These are phyloP conservation scores for Paramecium sexaurelia DNA, from an alignment of 73 alveolate genomes.

Conservation along the genomic window DNA sequence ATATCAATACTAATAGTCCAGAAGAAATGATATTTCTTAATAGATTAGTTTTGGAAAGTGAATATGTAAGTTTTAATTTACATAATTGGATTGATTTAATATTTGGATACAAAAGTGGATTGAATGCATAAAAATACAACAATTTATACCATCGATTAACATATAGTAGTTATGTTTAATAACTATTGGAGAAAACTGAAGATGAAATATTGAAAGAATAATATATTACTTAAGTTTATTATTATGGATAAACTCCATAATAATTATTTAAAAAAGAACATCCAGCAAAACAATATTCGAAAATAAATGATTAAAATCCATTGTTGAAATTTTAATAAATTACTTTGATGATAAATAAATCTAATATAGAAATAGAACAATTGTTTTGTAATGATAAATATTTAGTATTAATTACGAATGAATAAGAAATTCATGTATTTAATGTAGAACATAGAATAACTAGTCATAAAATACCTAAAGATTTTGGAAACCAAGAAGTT, in stretches of 20 bases:
- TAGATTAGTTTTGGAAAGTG: conserved; percentile 78
- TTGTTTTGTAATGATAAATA: conserved; percentile 2
- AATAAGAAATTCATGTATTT: background rate
- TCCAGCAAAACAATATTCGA: conserved; percentile 4
- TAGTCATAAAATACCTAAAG: conserved; percentile 23
- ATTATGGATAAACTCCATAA: conserved; percentile 66
- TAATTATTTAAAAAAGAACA: conserved; percentile 60
- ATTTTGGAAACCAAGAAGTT: conserved; percentile 1
- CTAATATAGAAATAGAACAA: background rate
- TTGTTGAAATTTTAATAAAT: background rate
- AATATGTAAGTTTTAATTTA: conserved; percentile 76
- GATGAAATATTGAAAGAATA: conserved; percentile 54
- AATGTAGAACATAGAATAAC: conserved; percentile 3
- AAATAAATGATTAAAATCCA: background rate
- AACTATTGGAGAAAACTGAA: background rate
- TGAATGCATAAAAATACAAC: conserved; percentile 67
- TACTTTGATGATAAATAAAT: background rate
- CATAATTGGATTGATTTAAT: conserved; percentile 91
- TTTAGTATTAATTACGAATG: background rate
- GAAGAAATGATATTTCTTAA: conserved; percentile 76
- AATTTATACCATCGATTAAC: conserved; percentile 79
- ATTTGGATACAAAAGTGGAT: conserved; percentile 86
- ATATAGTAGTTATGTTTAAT: conserved; percentile 72
- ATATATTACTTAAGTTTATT: conserved; percentile 60
- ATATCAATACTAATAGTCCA: conserved; percentile 77